phyloP scores from a whole-genome alignment of 2,329 filamentous ascomycete species.

The Pyrenophora seminiperda region DNA sequence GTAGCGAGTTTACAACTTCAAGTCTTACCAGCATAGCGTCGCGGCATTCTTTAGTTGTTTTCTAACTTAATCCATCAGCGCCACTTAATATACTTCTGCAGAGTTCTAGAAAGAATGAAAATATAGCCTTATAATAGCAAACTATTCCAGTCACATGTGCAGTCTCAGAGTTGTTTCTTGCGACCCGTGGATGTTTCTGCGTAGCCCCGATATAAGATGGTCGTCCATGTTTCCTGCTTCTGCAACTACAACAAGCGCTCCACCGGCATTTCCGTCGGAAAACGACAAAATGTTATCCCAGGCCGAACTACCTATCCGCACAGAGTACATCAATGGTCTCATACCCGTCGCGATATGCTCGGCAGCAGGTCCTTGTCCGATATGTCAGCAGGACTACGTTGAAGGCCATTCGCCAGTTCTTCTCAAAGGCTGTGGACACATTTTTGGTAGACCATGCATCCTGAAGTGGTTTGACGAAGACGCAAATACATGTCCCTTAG shows the following conservation, averaged over 20 bases:
- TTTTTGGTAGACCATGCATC: constrained; percentile 20
- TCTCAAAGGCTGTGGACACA: constrained; percentile 17
- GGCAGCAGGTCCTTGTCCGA: constrained; percentile 9
- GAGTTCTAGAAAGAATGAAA: neutral
- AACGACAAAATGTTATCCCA: neutral
- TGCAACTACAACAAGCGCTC: neutral
- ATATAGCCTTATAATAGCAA: neutral
- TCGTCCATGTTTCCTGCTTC: neutral
- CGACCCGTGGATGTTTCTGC: neutral
- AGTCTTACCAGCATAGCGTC: neutral
- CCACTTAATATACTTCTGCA: neutral
- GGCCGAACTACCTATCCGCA: neutral
- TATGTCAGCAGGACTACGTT: constrained; percentile 11
- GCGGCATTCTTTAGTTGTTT: neutral
- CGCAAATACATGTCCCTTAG: neutral
- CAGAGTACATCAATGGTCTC: constrained; percentile 1
- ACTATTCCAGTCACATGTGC: neutral
- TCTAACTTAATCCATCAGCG: too few species aligned
- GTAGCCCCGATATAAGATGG: neutral
- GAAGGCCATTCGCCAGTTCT: constrained; percentile 1
- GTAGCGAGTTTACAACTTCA: neutral
- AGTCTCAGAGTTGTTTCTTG: constrained; percentile 3
- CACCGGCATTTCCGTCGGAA: neutral
- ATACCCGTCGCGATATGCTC: constrained; percentile 6
- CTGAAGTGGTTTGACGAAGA: constrained; percentile 4